Evolutionary conservation across 1,139 yeast species (phyloP), one percentile per base, ranked within the genome.

Genomic region (Candida sp.): DNA sequence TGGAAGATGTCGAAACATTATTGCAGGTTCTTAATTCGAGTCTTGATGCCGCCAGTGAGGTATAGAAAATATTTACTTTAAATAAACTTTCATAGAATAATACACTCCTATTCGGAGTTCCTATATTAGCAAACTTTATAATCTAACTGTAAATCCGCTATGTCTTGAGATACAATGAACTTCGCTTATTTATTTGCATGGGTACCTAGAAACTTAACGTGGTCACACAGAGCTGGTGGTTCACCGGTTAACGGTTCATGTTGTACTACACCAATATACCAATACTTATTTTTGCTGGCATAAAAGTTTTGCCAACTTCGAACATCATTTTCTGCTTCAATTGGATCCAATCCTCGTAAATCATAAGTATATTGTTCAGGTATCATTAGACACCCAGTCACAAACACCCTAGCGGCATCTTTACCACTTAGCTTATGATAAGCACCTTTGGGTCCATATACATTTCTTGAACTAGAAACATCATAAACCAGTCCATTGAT

Each of bases 331-430:
- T 40, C 41, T 0, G 66, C 70, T 43, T 70, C 77, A 0, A 45
- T 53, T 8, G 51, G 47, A 45, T 72, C 74, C 30, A 86, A 60
- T 0, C 87, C 95, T 25, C 95, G 63, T 36, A 87, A 60, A 58
- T 87, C 95, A 57, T 81, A 77, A 0, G 91, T 87, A 53, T 75
- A 69, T 51, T 81, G 82, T 42, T 76, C 81, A 15, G 68, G 73
- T 21, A 76, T 73, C 36, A 65, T 60, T 51, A 87, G 79, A 55
- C 96, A 87, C 4, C 95, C 95, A 1, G 93, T 87, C 4, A 82
- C 84, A 54, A 79, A 83, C 22, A 89, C 89, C 39, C 96, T 65
- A 0, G 93, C 84, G 37, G 81, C 77, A 58, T 88, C 96, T 39
- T 65, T 67, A 0, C 95, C 96, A 22, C 82, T 75, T 55, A 88